Percentiles rank a stretch among this genome's conserved stretches.
Evolutionary conservation across 2,329 filamentous ascomycete genomes (phyloP).

Genomic region (Fonsecaea multimorphosa): DNA sequence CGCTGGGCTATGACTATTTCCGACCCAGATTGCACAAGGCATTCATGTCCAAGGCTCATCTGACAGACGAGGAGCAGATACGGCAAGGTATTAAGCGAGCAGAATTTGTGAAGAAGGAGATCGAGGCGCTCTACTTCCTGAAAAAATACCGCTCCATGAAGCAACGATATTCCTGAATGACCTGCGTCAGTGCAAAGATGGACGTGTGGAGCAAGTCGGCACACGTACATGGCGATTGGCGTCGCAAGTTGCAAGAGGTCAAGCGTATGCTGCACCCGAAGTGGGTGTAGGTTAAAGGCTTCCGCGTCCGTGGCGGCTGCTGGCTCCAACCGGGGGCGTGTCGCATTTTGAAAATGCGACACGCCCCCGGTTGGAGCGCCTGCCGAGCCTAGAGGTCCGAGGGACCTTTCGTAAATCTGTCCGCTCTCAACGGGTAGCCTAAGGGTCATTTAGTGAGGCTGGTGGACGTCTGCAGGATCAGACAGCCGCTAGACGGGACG

Average conservation of each 20-base stretch:
- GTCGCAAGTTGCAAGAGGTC: no score
- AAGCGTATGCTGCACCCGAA: no score
- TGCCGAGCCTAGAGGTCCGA: no score
- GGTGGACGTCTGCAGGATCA: neutral
- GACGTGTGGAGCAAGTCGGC: no score
- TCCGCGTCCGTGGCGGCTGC: no score
- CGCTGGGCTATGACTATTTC: slow-evolving; percentile 83
- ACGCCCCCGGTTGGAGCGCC: no score
- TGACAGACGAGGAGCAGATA: slow-evolving; percentile 78
- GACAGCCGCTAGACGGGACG: neutral
- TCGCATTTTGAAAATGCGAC: no score
- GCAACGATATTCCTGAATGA: slow-evolving; percentile 29
- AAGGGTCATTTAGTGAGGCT: neutral
- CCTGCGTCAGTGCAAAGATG: no score
- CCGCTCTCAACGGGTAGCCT: neutral
- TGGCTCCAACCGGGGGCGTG: no score
- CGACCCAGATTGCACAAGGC: slow-evolving; percentile 80
- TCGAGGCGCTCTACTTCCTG: slow-evolving; percentile 76
- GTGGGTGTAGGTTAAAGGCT: no score
- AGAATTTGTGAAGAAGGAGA: slow-evolving; percentile 92
- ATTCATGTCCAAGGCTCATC: slow-evolving; percentile 74
- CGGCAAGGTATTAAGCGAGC: slow-evolving; percentile 75
- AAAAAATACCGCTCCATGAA: slow-evolving; percentile 36
- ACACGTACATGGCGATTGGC: no score
- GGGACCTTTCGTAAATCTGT: no score